Evolutionary conservation across 352 stramenopile genomes (phyloP).

Genomic region (Phytopythium cucurbitacearum): DNA sequence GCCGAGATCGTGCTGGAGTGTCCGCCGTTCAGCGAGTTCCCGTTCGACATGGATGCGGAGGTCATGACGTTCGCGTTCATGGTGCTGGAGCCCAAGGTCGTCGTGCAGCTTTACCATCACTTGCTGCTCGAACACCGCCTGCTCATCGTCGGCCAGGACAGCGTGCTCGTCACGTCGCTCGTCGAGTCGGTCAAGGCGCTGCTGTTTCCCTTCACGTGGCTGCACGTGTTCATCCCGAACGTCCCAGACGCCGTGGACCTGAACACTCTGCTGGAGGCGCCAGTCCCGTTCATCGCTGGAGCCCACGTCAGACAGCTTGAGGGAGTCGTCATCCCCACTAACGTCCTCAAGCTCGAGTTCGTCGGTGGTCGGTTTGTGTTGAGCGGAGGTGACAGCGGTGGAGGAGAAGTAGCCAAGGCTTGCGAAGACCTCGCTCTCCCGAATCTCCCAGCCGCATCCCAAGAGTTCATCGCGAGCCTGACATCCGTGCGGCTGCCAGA

Average conservation of each 20-base stretch:
- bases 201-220: slow-evolving; percentile 42
- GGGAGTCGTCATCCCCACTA: slow-evolving; percentile 21
- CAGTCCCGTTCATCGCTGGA: slow-evolving; percentile 46
- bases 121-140: slow-evolving; percentile 46
- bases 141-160: slow-evolving; percentile 13
- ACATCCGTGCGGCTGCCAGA: slow-evolving; percentile 19
- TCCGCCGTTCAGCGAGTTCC: slow-evolving; percentile 28
- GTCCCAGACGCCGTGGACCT: slow-evolving; percentile 47
- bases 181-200: slow-evolving; percentile 40
- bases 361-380: slow-evolving; percentile 22
- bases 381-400: background rate
- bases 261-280: slow-evolving; percentile 42
- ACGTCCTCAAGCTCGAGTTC: slow-evolving; percentile 39
- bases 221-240: slow-evolving; percentile 51
- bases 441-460: slow-evolving; percentile 9
- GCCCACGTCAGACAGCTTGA: slow-evolving; percentile 30
- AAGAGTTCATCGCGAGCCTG: slow-evolving; percentile 11
- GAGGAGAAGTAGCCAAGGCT: background rate
- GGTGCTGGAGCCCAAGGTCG: slow-evolving; percentile 27
- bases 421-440: slow-evolving; percentile 5
- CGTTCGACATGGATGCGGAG: slow-evolving; percentile 45
- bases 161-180: slow-evolving; percentile 35
- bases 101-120: slow-evolving; percentile 38
- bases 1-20: slow-evolving; percentile 31
- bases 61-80: slow-evolving; percentile 47